These are phyloP conservation scores for Bipolaris bicolor DNA, from an alignment of 2,329 filamentous ascomycete species.

Conservation along the genomic window DNA sequence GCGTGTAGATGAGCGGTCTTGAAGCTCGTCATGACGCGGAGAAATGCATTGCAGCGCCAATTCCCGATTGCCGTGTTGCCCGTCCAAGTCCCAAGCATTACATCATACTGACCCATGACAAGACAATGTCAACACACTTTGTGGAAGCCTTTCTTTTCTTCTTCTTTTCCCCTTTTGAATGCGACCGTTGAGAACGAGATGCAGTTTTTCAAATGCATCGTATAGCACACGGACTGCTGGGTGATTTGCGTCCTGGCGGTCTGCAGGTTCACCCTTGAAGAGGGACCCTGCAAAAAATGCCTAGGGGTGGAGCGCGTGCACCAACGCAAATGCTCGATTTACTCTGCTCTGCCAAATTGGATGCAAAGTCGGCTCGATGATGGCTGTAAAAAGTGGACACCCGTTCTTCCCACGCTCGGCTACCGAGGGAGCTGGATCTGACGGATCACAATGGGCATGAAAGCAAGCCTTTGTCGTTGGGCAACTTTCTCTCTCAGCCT, in stretches of 20 bases:
- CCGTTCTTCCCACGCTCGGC: background rate
- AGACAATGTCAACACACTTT: constrained; percentile 2
- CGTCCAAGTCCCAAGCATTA: constrained; percentile 25
- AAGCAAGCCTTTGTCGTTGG: background rate
- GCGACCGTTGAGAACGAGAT: background rate
- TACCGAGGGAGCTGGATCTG: constrained; percentile 17
- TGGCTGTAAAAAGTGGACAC: constrained; percentile 1
- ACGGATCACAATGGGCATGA: constrained; percentile 7
- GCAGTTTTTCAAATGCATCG: background rate
- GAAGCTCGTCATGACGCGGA: constrained; percentile 25
- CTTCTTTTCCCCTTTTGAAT: background rate
- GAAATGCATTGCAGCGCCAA: constrained; percentile 15
- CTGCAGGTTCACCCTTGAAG: constrained; percentile 11
- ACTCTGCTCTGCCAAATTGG: constrained; percentile 9
- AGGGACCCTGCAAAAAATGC: constrained; percentile 10
- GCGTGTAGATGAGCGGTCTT: constrained; percentile 23
- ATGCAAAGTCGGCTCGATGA: constrained; percentile 3
- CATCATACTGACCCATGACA: constrained; percentile 22
- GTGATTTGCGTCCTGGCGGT: constrained; percentile 2
- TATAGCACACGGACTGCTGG: constrained; percentile 7
- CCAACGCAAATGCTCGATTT: constrained; percentile 14
- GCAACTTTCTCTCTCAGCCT: background rate
- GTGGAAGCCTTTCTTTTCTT: background rate
- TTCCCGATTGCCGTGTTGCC: constrained; percentile 14
- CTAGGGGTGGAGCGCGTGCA: constrained; percentile 14